These are phyloP conservation scores for Citrus cavaleriei DNA, from an alignment of 345 rosid genomes.

Conservation along the genomic window DNA sequence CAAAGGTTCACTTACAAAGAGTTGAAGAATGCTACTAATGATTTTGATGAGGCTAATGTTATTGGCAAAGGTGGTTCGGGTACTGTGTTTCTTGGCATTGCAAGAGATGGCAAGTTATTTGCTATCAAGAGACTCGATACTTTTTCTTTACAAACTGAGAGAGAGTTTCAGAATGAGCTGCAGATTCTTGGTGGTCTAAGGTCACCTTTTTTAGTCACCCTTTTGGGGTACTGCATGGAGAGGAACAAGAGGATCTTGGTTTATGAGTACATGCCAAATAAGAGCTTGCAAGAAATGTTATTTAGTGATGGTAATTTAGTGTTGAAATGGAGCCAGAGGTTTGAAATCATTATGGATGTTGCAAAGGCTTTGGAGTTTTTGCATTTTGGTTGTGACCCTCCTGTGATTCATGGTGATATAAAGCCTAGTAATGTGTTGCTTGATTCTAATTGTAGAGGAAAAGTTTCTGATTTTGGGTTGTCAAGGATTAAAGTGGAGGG, in stretches of 20 bases:
- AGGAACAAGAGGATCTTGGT: conserved; percentile 68
- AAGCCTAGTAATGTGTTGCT: conserved; percentile 95
- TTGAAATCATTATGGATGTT: conserved; percentile 67
- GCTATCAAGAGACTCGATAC: conserved; percentile 82
- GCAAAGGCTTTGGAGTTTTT: conserved; percentile 80
- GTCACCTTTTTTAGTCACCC: conserved; percentile 70
- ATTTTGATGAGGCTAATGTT: conserved; percentile 60
- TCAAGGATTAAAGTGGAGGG: conserved; percentile 85
- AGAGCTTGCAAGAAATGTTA: conserved; percentile 78
- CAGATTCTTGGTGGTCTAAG: conserved; percentile 89
- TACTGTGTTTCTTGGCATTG: conserved; percentile 82
- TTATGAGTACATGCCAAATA: conserved; percentile 94
- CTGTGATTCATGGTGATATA: conserved; percentile 93
- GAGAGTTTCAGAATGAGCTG: conserved; percentile 94
- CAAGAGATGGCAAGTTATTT: conserved; percentile 66
- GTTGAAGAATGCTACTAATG: conserved; percentile 69
- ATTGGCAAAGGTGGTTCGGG: conserved; percentile 98
- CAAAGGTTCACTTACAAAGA: conserved; percentile 71
- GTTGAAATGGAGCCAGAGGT: conserved; percentile 78
- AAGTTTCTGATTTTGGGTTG: conserved; percentile 90
- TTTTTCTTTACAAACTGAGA: conserved; percentile 63
- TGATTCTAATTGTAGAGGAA: conserved; percentile 77
- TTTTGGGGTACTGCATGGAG: conserved; percentile 86
- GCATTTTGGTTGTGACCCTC: conserved; percentile 91
- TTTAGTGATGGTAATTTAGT: conserved; percentile 54